These are phyloP conservation scores for Talaromyces sp. DNA, from an alignment of 2,329 filamentous ascomycete genomes.

Conservation along the genomic window DNA sequence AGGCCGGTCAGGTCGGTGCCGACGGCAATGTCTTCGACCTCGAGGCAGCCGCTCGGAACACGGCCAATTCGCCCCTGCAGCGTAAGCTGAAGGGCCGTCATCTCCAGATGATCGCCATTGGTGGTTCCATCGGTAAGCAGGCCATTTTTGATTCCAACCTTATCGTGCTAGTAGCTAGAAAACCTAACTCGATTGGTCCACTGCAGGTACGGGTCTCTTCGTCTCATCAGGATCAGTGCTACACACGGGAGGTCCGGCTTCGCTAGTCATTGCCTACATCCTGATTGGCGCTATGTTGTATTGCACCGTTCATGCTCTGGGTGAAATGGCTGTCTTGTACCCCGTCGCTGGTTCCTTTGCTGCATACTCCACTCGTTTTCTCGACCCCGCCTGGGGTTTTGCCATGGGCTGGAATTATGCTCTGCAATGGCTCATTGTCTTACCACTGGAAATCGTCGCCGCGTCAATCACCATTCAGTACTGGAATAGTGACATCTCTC, in stretches of 20 bases:
- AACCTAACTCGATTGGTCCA: slow-evolving; percentile 12
- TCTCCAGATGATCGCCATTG: slow-evolving; percentile 96
- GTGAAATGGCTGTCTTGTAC: slow-evolving; percentile 85
- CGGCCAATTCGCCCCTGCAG: slow-evolving; percentile 69
- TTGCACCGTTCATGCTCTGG: slow-evolving; percentile 85
- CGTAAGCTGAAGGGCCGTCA: slow-evolving; percentile 78
- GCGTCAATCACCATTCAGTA: slow-evolving; percentile 80
- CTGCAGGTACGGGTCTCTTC: slow-evolving; percentile 74
- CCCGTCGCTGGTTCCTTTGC: slow-evolving; percentile 91
- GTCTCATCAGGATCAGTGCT: slow-evolving; percentile 75
- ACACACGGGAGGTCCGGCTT: slow-evolving; percentile 69
- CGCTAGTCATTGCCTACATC: slow-evolving; percentile 70
- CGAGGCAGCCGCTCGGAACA: slow-evolving; percentile 58
- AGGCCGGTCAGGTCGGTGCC: slow-evolving; percentile 40
- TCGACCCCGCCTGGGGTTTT: slow-evolving; percentile 92
- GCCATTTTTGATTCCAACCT: neutral
- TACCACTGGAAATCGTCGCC: slow-evolving; percentile 83
- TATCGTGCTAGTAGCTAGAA: neutral
- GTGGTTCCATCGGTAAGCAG: slow-evolving; percentile 71
- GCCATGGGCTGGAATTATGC: slow-evolving; percentile 96
- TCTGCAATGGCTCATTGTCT: slow-evolving; percentile 77
- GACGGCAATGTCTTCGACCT: slow-evolving; percentile 60
- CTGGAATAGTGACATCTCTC: slow-evolving; percentile 64
- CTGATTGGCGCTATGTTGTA: slow-evolving; percentile 85
- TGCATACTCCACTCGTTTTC: slow-evolving; percentile 83